These are phyloP conservation scores for Solanum hybrid DNA, from an alignment of 305 asterid species.

Conservation along the genomic window DNA sequence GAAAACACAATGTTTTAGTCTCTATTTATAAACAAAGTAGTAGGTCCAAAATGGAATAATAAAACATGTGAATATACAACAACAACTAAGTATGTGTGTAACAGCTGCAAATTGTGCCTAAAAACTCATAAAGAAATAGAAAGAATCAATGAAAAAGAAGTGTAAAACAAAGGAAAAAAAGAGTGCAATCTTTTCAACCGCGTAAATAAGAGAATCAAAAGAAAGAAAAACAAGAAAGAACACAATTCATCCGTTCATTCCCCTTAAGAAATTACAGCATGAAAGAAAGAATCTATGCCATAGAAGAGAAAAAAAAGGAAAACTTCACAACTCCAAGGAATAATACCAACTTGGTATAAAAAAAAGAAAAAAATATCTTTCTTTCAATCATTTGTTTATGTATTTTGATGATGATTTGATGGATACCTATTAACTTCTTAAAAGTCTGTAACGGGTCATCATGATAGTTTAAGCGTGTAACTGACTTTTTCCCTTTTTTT, in stretches of 20 bases:
- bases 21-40: conserved; percentile 51
- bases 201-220: conserved; percentile 44
- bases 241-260: conserved; percentile 24
- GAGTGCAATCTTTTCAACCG: conserved; percentile 52
- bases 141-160: conserved; percentile 57
- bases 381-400: conserved; percentile 66
- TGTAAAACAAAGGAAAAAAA: conserved; percentile 39
- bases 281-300: conserved; percentile 58
- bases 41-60: conserved; percentile 36
- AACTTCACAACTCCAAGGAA: conserved; percentile 21
- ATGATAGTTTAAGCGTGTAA: not conserved
- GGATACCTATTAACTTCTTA: conserved; percentile 45
- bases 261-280: conserved; percentile 40
- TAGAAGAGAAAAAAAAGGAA: conserved; percentile 16
- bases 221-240: conserved; percentile 7
- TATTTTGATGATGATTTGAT: conserved; percentile 51
- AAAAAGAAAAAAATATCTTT: conserved; percentile 24
- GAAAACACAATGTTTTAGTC: conserved; percentile 14
- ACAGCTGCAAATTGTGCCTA: conserved; percentile 69
- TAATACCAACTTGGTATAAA: conserved; percentile 34
- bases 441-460: not conserved
- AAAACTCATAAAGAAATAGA: conserved; percentile 35
- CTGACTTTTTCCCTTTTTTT: not conserved
- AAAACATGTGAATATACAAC: conserved; percentile 31
- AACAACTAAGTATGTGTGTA: conserved; percentile 35